Evolutionary conservation across 371 early-diverging fungal genomes (phyloP).

Genomic region (Mucor racemosus): DNA sequence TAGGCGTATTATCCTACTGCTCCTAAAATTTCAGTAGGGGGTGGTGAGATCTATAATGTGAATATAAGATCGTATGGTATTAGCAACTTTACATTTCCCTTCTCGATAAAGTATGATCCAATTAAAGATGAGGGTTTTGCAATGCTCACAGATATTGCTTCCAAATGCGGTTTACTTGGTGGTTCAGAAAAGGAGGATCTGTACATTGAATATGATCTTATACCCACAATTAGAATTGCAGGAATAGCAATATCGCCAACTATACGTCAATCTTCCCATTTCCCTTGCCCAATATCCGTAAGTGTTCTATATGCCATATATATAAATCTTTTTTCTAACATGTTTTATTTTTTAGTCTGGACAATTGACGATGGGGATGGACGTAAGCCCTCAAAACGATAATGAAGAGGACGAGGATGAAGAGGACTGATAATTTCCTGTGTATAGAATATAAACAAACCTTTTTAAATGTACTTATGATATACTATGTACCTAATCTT

Average conservation of each 20-base stretch:
- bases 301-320: neutral
- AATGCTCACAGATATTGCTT: conserved; percentile 43
- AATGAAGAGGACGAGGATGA: neutral
- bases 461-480: neutral
- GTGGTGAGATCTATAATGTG: conserved; percentile 37
- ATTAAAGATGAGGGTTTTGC: conserved; percentile 31
- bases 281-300: conserved; percentile 26
- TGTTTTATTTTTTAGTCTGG: neutral
- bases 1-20: conserved; percentile 51
- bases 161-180: conserved; percentile 31
- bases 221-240: conserved; percentile 38
- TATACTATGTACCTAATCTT: neutral
- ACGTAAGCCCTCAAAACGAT: neutral
- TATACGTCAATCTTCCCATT: conserved; percentile 8
- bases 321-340: neutral
- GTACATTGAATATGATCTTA: conserved; percentile 45
- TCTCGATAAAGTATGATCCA: conserved; percentile 36
- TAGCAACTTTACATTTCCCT: conserved; percentile 41
- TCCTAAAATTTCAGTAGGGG: conserved; percentile 40
- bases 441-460: neutral
- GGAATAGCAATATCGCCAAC: conserved; percentile 18
- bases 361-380: neutral
- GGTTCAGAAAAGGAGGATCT: conserved; percentile 13
- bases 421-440: neutral
- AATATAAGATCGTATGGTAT: conserved; percentile 37